Evolutionary conservation across 768 basidiomycete species (phyloP), one percentile per base, ranked within the genome.

Genomic region (Phylloporus sp.): DNA sequence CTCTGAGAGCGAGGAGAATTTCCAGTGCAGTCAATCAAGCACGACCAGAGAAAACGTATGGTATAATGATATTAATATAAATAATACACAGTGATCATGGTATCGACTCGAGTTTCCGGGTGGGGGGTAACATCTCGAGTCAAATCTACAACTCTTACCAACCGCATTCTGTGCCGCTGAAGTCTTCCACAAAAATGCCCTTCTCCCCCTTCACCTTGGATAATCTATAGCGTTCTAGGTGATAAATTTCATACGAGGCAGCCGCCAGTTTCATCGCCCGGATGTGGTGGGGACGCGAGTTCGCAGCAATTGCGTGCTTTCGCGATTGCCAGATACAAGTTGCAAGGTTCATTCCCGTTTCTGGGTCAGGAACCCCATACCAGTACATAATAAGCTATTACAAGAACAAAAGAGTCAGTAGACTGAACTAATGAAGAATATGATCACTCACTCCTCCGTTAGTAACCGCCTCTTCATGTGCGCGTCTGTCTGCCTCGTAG

Each of bases 241-340:
- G 70, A 65, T 94, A 97, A 10, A 79, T 70, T 59, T 93, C 88
- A 66, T 93, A 97, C 2, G 87, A 84, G 4, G 70, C 69, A 9
- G 79, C 80, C 0, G 95, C 88, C 5, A 95, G 80, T 54, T 75
- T 80, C 84, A 91, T 91, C 2, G 95, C 95, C 34, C 77, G 77
- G 49, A 86, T 78, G 61, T 97, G 95, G 51, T 86, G 78, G 13
- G 91, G 91, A 6, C 85, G 79, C 0, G 82, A 80, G 58, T 83
- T 91, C 1, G 94, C 94, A 4, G 82, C 84, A 24, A 84, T 71
- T 5, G 95, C 95, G 54, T 93, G 87, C 58, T 79, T 79, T 6
- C 94, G 84, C 36, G 88, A 91, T 70, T 88, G 85, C 95, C 95
- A 98, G 36, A 98, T 86, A 72, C 95, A 97, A 16, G 94, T 97